Base-by-base conservation (phyloP, 768 basidiomycete species). In the Hygrophoropsis aurantiaca region DNA sequence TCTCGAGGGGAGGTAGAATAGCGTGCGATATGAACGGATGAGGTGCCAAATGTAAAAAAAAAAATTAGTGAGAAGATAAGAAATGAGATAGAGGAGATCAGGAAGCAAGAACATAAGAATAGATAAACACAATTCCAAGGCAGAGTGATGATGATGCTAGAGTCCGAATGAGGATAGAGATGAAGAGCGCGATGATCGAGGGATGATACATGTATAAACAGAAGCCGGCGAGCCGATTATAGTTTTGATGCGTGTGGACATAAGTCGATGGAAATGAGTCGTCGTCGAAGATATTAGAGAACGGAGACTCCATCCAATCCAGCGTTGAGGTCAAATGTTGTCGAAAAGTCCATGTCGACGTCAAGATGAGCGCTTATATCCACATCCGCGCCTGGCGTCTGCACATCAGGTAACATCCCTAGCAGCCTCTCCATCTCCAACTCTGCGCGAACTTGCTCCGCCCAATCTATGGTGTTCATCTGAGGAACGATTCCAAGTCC, bases 341-440 rank as follows among this genome's bases (percentile, higher is more conserved):
- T 54, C 20, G 58, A 54, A 54, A 61, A 55, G 59, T 62, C 63
- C 50, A 62, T 58, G 32, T 60, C 66, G 33, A 50, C 40, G 44
- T 45, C 42, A 49, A 44, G 41, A 30, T 32, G 27, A 47, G 57
- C 54, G 39, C 39, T 50, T 4, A 52, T n/a, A 24, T 47, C 50
- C 30, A 50, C 52, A 54, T 56, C 51, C 33, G 58, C 52, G 33
- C 60, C 66, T 11, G 53, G 34, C 36, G 52, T 55, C 40, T 64
- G 60, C 27, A 57, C 65, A 50, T 50, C 61, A 36, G 77, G 74
- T 53, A 79, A 61, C 66, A 80, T 67, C 60, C 79, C 79, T 62
- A 85, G 59, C 44, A 85, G 66, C 64, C 71, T 78, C 69, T 82
- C 78, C 72, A 84, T 80, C 63, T 82, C 82, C 55, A 70, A 72